Evolutionary conservation across 345 rosid genomes (phyloP), one percentile per base, ranked within the genome.

Genomic region (Populus nigra): DNA sequence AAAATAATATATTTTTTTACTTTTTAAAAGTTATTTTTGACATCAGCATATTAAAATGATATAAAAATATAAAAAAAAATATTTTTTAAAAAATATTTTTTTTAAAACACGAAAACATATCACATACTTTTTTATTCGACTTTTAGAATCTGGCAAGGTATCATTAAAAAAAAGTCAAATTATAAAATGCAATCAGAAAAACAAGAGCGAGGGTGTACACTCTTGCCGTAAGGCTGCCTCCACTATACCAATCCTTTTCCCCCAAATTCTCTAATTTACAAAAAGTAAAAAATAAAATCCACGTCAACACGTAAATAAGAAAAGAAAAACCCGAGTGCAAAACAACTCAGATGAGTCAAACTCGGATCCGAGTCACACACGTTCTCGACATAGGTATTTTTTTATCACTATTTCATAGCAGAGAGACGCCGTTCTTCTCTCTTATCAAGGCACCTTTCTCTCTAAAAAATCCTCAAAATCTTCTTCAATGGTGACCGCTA

Each of bases 31-130:
- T 31, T 31, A 31, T 31, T 31, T 31, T 31, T 31, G 0, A 31
- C 4, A 31, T 1, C 0, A 31, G 4, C 2, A 31, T 2, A 31
- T 31, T 0, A 31, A 31, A 3, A 0, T 0, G 33, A 31, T 31
- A 3, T 4, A 31, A 31, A 31, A 31, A 31, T 0, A 31, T 3
- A 31, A 2, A 31, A 29, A 29, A 29, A 29, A n/a, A n/a, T n/a
- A n/a, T 31, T 31, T 31, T 31, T 29, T 29, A 1, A 29, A 29
- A 29, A 0, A 29, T n/a, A n/a, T n/a, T n/a, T n/a, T 0, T 29
- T 29, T 31, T 31, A 31, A 31, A 31, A 2, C 3, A 31, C 33
- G 3, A 31, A 31, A 31, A 2, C 33, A 31, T 31, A 31, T 2
- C 33, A 2, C 33, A 31, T 31, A 31, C 0, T 0, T 33, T 33